Percentiles rank a stretch among this genome's conserved stretches.
These are phyloP conservation scores for Linum usitatissimum DNA, from an alignment of 345 rosid species.

Conservation along the genomic window DNA sequence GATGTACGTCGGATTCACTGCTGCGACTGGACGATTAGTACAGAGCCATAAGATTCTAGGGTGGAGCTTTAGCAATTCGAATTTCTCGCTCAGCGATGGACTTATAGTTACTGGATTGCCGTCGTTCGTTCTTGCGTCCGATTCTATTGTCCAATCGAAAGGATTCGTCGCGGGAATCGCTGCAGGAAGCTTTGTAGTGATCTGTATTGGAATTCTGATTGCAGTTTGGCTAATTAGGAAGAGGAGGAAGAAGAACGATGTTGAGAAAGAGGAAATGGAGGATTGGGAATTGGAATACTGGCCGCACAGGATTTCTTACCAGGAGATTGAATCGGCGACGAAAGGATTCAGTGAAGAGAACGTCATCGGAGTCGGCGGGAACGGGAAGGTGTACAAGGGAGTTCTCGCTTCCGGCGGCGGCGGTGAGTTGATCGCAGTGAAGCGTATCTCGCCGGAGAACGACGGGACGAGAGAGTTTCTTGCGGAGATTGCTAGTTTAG, in stretches of 20 bases:
- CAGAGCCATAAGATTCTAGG: slow-evolving; percentile 57
- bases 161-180: slow-evolving; percentile 43
- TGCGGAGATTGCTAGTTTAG: slow-evolving; percentile 72
- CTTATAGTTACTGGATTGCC: slow-evolving; percentile 59
- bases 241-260: slow-evolving; percentile 29
- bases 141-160: slow-evolving; percentile 25
- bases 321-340: slow-evolving; percentile 52
- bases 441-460: slow-evolving; percentile 54
- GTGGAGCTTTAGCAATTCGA: slow-evolving; percentile 64
- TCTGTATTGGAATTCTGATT: slow-evolving; percentile 21
- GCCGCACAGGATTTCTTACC: slow-evolving; percentile 56
- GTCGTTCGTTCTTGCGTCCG: slow-evolving; percentile 45
- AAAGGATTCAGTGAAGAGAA: slow-evolving; percentile 51
- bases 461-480: slow-evolving; percentile 57
- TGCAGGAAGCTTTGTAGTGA: slow-evolving; percentile 25
- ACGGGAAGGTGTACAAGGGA: slow-evolving; percentile 75
- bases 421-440: slow-evolving; percentile 42
- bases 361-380: slow-evolving; percentile 64
- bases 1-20: slow-evolving; percentile 69
- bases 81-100: slow-evolving; percentile 40
- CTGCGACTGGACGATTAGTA: slow-evolving; percentile 49
- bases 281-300: slow-evolving; percentile 90
- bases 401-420: slow-evolving; percentile 39
- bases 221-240: slow-evolving; percentile 30
- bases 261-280: slow-evolving; percentile 52